Evolutionary conservation across 768 basidiomycete species (phyloP).

Genomic region (Tubosaeta brunneosetosa): DNA sequence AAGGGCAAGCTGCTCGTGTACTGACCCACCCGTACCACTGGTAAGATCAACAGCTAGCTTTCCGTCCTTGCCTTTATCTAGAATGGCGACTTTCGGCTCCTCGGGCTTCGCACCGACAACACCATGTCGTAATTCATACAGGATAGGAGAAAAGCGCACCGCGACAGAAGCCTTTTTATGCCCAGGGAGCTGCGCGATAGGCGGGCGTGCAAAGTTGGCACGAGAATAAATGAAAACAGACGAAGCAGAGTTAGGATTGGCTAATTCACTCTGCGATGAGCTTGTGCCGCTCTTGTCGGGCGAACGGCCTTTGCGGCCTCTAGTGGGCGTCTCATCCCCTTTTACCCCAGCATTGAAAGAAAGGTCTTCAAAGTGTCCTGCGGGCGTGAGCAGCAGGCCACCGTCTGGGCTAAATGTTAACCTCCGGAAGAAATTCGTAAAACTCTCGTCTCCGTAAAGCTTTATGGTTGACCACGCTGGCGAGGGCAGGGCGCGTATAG

Average conservation of each 20-base stretch:
- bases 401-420: constrained; percentile 95
- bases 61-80: constrained; percentile 66
- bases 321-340: constrained; percentile 40
- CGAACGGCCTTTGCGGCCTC: constrained; percentile 58
- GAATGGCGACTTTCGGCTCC: constrained; percentile 51
- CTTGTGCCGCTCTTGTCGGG: constrained; percentile 27
- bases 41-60: constrained; percentile 56
- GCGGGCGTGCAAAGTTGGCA: constrained; percentile 88
- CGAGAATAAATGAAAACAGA: constrained; percentile 94
- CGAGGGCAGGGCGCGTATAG: constrained; percentile 70
- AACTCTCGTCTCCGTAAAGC: constrained; percentile 93
- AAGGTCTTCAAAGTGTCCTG: constrained; percentile 95
- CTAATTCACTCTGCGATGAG: constrained; percentile 28
- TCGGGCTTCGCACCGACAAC: constrained; percentile 35
- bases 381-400: constrained; percentile 87
- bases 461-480: constrained; percentile 65
- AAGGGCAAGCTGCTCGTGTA: constrained; percentile 8
- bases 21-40: constrained; percentile 27
- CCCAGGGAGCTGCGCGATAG: constrained; percentile 92
- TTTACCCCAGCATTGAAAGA: constrained; percentile 40
- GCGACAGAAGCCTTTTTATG: constrained; percentile 95
- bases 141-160: constrained; percentile 86
- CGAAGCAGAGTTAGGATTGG: constrained; percentile 40
- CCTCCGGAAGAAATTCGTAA: constrained; percentile 92
- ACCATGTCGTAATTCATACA: constrained; percentile 82